Evolutionary conservation across 2,329 filamentous ascomycete species (phyloP).

Genomic region (Fusarium temperatum): DNA sequence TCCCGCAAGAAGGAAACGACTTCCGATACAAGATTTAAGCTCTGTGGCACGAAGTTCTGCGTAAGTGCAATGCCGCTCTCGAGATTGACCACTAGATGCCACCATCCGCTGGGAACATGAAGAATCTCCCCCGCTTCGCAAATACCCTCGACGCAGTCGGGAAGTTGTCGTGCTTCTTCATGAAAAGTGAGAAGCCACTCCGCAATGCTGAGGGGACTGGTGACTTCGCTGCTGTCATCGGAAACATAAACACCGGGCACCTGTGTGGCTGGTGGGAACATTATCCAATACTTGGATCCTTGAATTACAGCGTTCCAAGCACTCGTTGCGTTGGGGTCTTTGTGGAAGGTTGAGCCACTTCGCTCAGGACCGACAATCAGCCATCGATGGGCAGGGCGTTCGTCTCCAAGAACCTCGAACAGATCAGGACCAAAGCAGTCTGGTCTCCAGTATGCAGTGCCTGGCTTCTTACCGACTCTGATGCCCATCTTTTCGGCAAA

Average conservation of each 20-base stretch:
- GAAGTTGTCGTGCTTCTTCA: slow-evolving; percentile 76
- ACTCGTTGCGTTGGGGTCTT: slow-evolving; percentile 76
- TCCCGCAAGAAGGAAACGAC: slow-evolving; percentile 84
- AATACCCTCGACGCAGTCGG: slow-evolving; percentile 85
- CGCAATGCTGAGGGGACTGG: slow-evolving; percentile 92
- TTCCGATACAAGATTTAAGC: slow-evolving; percentile 68
- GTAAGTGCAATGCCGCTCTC: slow-evolving; percentile 87
- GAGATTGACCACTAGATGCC: slow-evolving; percentile 93
- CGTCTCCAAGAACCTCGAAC: slow-evolving; percentile 78
- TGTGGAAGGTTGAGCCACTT: slow-evolving; percentile 95
- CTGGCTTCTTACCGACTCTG: slow-evolving; percentile 62
- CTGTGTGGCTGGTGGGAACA: slow-evolving; percentile 84
- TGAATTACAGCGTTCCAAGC: slow-evolving; percentile 95
- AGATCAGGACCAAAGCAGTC: slow-evolving; percentile 87
- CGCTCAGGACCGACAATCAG: slow-evolving; percentile 88
- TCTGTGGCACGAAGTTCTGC: slow-evolving; percentile 89
- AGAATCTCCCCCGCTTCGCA: slow-evolving; percentile 86
- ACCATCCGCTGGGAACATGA: slow-evolving; percentile 95
- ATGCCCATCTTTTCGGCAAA: slow-evolving; percentile 90
- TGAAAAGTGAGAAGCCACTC: slow-evolving; percentile 96
- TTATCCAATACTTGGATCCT: slow-evolving; percentile 97
- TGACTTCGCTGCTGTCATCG: slow-evolving; percentile 90
- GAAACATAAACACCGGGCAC: slow-evolving; percentile 93
- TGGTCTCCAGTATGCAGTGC: slow-evolving; percentile 77
- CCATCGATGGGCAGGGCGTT: slow-evolving; percentile 91